Conservation (phyloP, 2,329 filamentous ascomycete species). For the Cercospora sp. region DNA sequence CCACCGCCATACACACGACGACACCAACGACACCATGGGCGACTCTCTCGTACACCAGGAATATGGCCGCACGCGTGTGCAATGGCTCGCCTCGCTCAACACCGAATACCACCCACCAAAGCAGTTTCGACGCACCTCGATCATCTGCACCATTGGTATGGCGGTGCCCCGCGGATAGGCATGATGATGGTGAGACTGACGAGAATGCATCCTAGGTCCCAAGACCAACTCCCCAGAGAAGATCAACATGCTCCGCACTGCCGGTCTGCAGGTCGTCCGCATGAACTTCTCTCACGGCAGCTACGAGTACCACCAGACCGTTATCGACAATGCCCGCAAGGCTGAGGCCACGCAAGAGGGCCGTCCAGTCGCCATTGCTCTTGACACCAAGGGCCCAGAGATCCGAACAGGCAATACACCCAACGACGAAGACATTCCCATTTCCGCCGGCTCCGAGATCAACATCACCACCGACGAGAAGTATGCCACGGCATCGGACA, state of each 20-base stretch:
- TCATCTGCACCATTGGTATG: constrained; percentile 94
- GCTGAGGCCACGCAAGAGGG: constrained; percentile 77
- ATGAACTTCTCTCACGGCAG: constrained; percentile 99
- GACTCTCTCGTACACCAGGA: constrained; percentile 83
- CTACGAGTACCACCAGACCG: constrained; percentile 96
- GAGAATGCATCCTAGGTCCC: constrained; percentile 56
- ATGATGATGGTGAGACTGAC: not conserved
- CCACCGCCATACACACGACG: not conserved
- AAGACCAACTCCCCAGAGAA: constrained; percentile 98
- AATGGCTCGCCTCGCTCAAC: constrained; percentile 77
- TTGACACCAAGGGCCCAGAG: constrained; percentile 82
- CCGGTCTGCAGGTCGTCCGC: constrained; percentile 95
- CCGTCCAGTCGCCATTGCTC: constrained; percentile 90
- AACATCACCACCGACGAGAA: constrained; percentile 97
- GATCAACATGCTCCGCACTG: constrained; percentile 85
- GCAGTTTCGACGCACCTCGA: constrained; percentile 94
- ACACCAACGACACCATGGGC: constrained; percentile 51
- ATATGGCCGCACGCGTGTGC: constrained; percentile 68
- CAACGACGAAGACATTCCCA: constrained; percentile 73
- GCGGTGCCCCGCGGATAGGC: not conserved
- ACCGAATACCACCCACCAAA: constrained; percentile 83
- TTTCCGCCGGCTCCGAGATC: constrained; percentile 77
- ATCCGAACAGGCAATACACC: constrained; percentile 79
- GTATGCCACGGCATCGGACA: constrained; percentile 80
- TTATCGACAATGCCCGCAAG: constrained; percentile 91